Percentiles rank a stretch among this genome's conserved stretches.
phyloP scores from a whole-genome alignment of 2,329 filamentous ascomycete genomes.

The Chaetomium sp. region DNA sequence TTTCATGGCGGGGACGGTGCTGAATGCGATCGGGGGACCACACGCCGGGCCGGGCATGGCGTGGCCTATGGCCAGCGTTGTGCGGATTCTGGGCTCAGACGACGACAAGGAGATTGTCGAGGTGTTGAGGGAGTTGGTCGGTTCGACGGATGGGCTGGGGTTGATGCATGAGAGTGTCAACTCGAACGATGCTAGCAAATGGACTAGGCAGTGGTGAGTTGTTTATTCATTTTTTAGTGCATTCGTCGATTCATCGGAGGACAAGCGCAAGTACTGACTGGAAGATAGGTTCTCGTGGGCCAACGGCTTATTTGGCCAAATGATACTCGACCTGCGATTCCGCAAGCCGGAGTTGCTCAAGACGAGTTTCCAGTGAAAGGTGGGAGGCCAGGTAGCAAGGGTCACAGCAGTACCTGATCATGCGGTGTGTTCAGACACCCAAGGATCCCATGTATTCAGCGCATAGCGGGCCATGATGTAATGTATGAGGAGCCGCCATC shows the following conservation, averaged over 20 bases:
- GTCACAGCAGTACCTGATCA: neutral
- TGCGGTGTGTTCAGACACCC: too few species aligned
- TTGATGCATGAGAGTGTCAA: constrained; percentile 77
- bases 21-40: constrained; percentile 47
- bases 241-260: too few species aligned
- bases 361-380: constrained; percentile 32
- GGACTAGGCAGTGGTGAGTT: constrained; percentile 40
- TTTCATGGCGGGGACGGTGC: constrained; percentile 49
- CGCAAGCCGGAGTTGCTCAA: constrained; percentile 54
- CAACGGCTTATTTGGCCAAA: constrained; percentile 83
- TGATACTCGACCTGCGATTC: constrained; percentile 66
- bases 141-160: constrained; percentile 64
- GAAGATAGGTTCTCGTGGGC: constrained; percentile 74
- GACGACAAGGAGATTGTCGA: constrained; percentile 66
- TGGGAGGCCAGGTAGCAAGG: neutral
- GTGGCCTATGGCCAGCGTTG: constrained; percentile 82
- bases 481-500: too few species aligned
- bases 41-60: constrained; percentile 59
- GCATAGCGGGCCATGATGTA: too few species aligned
- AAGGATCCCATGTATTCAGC: too few species aligned
- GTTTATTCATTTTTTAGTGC: neutral
- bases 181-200: constrained; percentile 47
- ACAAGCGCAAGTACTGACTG: too few species aligned
- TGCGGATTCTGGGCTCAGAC: constrained; percentile 71
- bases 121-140: constrained; percentile 58